Evolutionary conservation across 2,329 filamentous ascomycete species (phyloP), one percentile per base, ranked within the genome.

Genomic region (Venturia asperata): DNA sequence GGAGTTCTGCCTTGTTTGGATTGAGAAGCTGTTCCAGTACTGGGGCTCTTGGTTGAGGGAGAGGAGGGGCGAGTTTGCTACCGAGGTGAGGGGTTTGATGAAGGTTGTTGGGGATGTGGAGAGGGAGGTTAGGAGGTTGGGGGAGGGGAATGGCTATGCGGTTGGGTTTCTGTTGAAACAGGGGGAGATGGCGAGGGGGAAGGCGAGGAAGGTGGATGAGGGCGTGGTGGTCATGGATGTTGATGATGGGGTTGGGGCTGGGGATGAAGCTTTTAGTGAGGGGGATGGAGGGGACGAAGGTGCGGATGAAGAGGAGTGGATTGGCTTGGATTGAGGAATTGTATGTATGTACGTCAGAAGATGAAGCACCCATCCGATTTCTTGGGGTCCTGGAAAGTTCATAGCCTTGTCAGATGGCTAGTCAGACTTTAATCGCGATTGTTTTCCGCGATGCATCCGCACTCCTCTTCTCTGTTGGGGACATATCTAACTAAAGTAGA

Each of bases 1-100:
- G 5, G 94, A 99, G 77, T 95, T 97, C 77, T 96, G 94, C 71
- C 79, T 99, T 56, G 79, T 93, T 10, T 99, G 94, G 94, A 89
- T 97, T 72, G 90, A 94, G 75, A 86, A 90, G 1, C 69, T 87
- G 11, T 81, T 97, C 66, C 88, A 89, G 71, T 87, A 86, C 70
- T 93, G 97, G 74, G 94, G 94, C 42, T 83, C 88, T 27, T 93
- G 89, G 81, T 82, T 99, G 71, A 89, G 91, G 66, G 89, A 92
- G 43, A 89, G 93, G 74, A 83, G 88, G 27, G 88, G 85, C 63
- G 87, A 89, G 70, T 86, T 94, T 42, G 91, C 93, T 45, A 84
- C 93, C 2, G 94, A 97, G 76, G 79, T 97, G 68, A 84, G 94
- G 43, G 84, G 91, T 41, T 87, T 97, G 9, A 87, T 91, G 67